Conservation (phyloP, 2,329 filamentous ascomycete species). For the Beauveria rudraprayagi region DNA sequence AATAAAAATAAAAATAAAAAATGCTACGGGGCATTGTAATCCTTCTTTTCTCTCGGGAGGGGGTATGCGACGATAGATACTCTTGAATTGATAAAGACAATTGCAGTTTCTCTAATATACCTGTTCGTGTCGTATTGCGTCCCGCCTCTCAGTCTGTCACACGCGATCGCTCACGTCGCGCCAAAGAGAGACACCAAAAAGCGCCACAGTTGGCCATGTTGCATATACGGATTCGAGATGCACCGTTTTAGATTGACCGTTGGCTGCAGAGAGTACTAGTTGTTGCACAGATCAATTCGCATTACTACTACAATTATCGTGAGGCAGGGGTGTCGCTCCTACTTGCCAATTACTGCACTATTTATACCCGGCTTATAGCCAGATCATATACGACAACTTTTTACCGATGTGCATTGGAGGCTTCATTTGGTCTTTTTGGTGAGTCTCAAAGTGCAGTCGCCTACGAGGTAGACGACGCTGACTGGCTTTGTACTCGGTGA, state of each 20-base stretch:
- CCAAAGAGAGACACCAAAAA: background rate
- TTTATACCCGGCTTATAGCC: too few relatives aligned
- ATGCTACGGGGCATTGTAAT: background rate
- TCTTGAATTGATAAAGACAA: too few relatives aligned
- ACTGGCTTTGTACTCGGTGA: background rate
- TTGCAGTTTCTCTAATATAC: background rate
- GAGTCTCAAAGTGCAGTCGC: background rate
- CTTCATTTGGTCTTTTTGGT: too few relatives aligned
- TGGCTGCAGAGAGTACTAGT: background rate
- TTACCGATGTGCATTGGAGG: too few relatives aligned
- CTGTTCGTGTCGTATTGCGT: background rate
- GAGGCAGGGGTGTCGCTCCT: too few relatives aligned
- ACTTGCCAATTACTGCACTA: too few relatives aligned
- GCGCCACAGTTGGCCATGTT: background rate
- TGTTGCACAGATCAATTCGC: background rate
- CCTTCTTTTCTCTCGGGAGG: background rate
- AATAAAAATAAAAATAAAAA: too few relatives aligned
- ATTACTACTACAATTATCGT: background rate
- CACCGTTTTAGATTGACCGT: slow-evolving; percentile 1
- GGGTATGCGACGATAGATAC: too few relatives aligned
- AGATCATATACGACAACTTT: too few relatives aligned
- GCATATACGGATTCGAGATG: background rate
- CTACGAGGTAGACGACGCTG: too few relatives aligned
- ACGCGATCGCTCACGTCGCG: background rate
- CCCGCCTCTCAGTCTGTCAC: background rate